Percentiles rank a stretch among this genome's conserved stretches.
phyloP scores from a whole-genome alignment of 106 monocot species.

The Allium cepa region DNA sequence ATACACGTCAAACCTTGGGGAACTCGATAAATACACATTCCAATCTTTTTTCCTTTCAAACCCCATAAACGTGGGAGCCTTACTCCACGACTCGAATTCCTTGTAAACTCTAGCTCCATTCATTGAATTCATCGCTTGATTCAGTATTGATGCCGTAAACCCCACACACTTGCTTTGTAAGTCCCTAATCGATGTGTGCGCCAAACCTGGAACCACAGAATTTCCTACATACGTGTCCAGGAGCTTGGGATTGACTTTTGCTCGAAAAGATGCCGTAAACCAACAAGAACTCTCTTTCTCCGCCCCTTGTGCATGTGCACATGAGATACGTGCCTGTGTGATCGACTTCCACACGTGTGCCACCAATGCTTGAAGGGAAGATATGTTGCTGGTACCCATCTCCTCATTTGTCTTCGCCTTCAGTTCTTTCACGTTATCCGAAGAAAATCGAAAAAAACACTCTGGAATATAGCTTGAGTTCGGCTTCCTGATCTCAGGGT shows the following conservation, averaged over 20 bases:
- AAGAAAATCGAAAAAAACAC: slow-evolving; percentile 27
- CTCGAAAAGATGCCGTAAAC: slow-evolving; percentile 3
- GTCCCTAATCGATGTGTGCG: slow-evolving; percentile 5
- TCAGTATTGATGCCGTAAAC: slow-evolving; percentile 23
- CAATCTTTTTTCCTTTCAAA: background rate
- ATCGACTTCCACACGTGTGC: slow-evolving; percentile 30
- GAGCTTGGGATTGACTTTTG: slow-evolving; percentile 12
- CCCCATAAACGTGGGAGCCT: background rate
- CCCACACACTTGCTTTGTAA: slow-evolving; percentile 14
- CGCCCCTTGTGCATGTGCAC: background rate
- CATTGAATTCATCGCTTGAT: slow-evolving; percentile 5
- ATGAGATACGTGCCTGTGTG: slow-evolving; percentile 12
- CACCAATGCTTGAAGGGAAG: slow-evolving; percentile 36
- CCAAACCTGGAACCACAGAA: background rate
- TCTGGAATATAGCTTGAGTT: slow-evolving; percentile 5
- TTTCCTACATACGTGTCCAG: slow-evolving; percentile 28
- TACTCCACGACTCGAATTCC: slow-evolving; percentile 4
- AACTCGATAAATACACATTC: slow-evolving; percentile 11
- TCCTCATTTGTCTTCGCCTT: slow-evolving; percentile 37
- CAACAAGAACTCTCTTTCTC: slow-evolving; percentile 12
- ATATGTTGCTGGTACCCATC: slow-evolving; percentile 14
- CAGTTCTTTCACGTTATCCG: slow-evolving; percentile 14
- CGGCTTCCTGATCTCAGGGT: background rate
- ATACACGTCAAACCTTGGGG: slow-evolving; percentile 47
- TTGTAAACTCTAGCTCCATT: background rate